These are phyloP conservation scores for Corylus avellana DNA, from an alignment of 306 rosid genomes.

Conservation along the genomic window DNA sequence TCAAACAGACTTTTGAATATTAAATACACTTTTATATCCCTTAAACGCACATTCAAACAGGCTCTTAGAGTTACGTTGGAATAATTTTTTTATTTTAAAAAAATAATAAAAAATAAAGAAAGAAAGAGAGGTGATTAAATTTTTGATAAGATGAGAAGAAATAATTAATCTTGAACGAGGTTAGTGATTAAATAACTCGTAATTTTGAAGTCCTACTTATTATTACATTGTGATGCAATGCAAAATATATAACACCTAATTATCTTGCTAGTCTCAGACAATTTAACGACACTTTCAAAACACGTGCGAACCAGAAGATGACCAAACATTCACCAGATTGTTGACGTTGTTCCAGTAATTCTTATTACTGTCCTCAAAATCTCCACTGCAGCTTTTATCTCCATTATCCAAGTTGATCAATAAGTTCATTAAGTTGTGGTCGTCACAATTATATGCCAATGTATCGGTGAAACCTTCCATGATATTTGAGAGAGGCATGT, in stretches of 20 bases:
- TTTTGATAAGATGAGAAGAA: no score
- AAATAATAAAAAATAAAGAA: not conserved
- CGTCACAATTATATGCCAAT: not conserved
- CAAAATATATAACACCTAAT: not conserved
- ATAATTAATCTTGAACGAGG: no score
- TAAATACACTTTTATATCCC: no score
- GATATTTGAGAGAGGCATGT: constrained; percentile 18
- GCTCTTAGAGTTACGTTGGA: no score
- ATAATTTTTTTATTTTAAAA: no score
- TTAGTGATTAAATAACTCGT: not conserved
- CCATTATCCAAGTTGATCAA: constrained; percentile 14
- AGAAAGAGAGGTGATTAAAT: no score
- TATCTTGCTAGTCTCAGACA: not conserved
- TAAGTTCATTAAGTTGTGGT: not conserved
- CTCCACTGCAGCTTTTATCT: constrained; percentile 30
- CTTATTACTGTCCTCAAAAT: constrained; percentile 34
- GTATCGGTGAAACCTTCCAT: constrained; percentile 15
- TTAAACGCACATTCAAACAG: no score
- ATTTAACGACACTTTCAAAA: constrained; percentile 11
- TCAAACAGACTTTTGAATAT: no score
- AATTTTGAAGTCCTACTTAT: not conserved
- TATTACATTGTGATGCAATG: not conserved
- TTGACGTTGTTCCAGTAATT: constrained; percentile 42
- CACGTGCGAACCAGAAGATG: constrained; percentile 40
- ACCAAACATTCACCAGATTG: constrained; percentile 43